A percentile compares a stretch with the other conserved stretches of the same genome.
Evolutionary conservation across 371 early-diverging fungal species (phyloP).

Genomic region (Synchytrium microbalum): DNA sequence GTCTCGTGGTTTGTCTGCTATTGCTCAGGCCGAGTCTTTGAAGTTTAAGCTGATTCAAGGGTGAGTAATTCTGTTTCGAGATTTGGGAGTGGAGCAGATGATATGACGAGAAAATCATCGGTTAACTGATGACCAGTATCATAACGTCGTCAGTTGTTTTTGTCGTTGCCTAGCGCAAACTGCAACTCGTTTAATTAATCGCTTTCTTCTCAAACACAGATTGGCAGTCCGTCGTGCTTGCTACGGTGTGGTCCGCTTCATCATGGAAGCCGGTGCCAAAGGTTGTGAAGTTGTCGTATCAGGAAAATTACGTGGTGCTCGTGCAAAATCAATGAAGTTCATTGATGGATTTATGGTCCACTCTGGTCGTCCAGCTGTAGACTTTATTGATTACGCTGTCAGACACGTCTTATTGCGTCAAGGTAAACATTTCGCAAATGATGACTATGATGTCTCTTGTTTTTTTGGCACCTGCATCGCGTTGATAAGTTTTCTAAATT

Average conservation of each 20-base stretch:
- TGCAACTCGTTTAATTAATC: too few species aligned
- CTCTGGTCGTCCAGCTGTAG: conserved; percentile 97
- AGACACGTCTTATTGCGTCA: conserved; percentile 99
- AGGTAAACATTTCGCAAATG: too few species aligned
- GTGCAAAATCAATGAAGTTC: conserved; percentile 99
- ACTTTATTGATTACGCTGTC: conserved; percentile 96
- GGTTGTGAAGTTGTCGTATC: conserved; percentile 99
- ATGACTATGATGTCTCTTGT: not conserved
- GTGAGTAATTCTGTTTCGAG: conserved; percentile 52
- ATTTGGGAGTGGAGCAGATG: not conserved
- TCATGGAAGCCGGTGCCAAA: conserved; percentile 99
- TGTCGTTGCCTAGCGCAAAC: too few species aligned
- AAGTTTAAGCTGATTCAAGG: conserved; percentile 87
- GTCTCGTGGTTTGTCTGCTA: conserved; percentile 98
- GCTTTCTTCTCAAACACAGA: too few species aligned
- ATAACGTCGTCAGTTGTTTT: too few species aligned
- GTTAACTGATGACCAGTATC: too few species aligned
- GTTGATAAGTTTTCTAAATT: not conserved
- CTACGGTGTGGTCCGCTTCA: conserved; percentile 97
- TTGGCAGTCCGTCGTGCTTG: conserved; percentile 63
- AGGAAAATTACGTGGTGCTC: conserved; percentile 99
- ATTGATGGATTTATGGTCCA: conserved; percentile 98
- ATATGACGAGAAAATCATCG: not conserved
- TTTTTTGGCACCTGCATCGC: not conserved
- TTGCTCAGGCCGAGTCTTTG: conserved; percentile 98